Evolutionary conservation across 306 rosid species (phyloP).

Genomic region (Amphicarpaea edgeworthii): DNA sequence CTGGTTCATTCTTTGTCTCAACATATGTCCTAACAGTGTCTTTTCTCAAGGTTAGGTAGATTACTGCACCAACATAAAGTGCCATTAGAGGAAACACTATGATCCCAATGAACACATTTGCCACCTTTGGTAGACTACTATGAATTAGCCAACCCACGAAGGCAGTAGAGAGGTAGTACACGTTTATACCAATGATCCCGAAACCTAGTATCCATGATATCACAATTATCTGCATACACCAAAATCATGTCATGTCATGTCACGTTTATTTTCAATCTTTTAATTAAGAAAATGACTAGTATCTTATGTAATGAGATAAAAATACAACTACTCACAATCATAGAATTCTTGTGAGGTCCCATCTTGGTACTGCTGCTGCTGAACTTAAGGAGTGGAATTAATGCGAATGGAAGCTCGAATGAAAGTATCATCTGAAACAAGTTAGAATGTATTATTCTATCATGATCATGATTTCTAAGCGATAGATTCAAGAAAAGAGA

Average conservation of each 20-base stretch:
- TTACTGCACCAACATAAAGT: slow-evolving; percentile 57
- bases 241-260: slow-evolving; percentile 18
- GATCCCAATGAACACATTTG: slow-evolving; percentile 71
- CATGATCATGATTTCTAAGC: no score
- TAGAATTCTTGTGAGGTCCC: slow-evolving; percentile 92
- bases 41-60: slow-evolving; percentile 74
- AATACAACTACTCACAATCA: slow-evolving; percentile 40
- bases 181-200: slow-evolving; percentile 75
- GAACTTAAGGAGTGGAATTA: slow-evolving; percentile 90
- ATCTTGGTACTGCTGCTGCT: slow-evolving; percentile 80
- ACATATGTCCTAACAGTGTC: slow-evolving; percentile 64
- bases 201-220: slow-evolving; percentile 77
- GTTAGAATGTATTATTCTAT: not conserved
- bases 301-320: not conserved
- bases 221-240: slow-evolving; percentile 68
- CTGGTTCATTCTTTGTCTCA: slow-evolving; percentile 53
- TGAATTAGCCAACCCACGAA: slow-evolving; percentile 84
- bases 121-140: slow-evolving; percentile 66
- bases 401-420: slow-evolving; percentile 89
- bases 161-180: slow-evolving; percentile 76
- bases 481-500: no score
- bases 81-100: slow-evolving; percentile 84
- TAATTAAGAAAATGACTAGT: not conserved
- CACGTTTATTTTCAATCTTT: slow-evolving; percentile 19
- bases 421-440: slow-evolving; percentile 86